phyloP scores from a whole-genome alignment of 371 early-diverging fungal genomes.

The Mucor piriformis region DNA sequence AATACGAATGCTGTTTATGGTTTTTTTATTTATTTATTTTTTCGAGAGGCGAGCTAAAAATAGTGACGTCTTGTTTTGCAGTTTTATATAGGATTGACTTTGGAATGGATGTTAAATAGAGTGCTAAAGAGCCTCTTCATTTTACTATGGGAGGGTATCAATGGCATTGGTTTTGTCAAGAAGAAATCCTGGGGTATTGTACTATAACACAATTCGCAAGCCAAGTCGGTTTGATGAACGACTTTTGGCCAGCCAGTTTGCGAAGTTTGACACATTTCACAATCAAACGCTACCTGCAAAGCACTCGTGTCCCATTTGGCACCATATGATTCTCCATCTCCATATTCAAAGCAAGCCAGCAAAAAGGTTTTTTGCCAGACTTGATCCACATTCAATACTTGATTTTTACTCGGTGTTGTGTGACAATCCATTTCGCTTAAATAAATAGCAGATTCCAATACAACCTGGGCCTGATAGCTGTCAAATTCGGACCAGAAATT shows the following conservation, averaged over 20 bases:
- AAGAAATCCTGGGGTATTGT: background rate
- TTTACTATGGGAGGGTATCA: background rate
- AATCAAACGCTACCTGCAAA: constrained; percentile 22
- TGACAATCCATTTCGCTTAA: constrained; percentile 7
- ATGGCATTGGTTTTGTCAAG: background rate
- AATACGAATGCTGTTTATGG: background rate
- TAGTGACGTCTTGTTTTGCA: background rate
- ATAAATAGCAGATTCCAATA: constrained; percentile 28
- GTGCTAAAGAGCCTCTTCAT: constrained; percentile 7
- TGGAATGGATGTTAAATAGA: constrained; percentile 9
- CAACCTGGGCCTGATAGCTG: constrained; percentile 26
- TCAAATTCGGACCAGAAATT: constrained; percentile 39
- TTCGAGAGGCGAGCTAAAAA: background rate
- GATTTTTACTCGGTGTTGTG: background rate
- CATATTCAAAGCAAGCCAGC: constrained; percentile 33
- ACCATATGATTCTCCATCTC: constrained; percentile 22
- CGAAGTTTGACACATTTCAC: constrained; percentile 21
- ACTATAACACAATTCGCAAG: constrained; percentile 12
- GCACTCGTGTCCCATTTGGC: constrained; percentile 8
- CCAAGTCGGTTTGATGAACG: background rate
- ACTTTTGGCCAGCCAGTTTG: constrained; percentile 21
- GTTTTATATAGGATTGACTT: background rate
- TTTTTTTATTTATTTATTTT: too few species aligned
- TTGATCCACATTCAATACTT: constrained; percentile 17
- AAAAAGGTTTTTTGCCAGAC: constrained; percentile 29